phyloP scores from a whole-genome alignment of 1,284 basidiomycete genomes.

The Tilletiopsis washingtonensis region DNA sequence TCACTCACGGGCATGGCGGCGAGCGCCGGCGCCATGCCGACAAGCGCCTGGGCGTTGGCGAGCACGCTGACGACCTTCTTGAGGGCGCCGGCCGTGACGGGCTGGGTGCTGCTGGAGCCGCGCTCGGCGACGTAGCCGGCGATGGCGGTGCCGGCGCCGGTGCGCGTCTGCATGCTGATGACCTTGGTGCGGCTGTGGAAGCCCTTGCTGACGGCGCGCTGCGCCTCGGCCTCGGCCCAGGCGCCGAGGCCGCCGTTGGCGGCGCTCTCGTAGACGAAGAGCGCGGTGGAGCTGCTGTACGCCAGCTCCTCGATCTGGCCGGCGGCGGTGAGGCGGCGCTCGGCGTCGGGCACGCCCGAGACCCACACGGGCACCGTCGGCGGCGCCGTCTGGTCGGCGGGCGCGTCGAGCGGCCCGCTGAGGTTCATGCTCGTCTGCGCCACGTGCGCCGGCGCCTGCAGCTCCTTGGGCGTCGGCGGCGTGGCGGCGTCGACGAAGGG shows the following conservation, averaged over 20 bases:
- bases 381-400: slow-evolving; percentile 23
- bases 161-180: slow-evolving; percentile 44
- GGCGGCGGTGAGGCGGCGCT: slow-evolving; percentile 18
- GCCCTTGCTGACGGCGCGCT: slow-evolving; percentile 15
- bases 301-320: slow-evolving; percentile 38
- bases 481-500: slow-evolving; percentile 3
- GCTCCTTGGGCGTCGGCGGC: not conserved
- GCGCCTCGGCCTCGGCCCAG: slow-evolving; percentile 34
- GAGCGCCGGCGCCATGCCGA: slow-evolving; percentile 43
- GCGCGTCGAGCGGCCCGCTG: slow-evolving; percentile 16
- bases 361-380: slow-evolving; percentile 29
- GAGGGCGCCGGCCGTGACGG: slow-evolving; percentile 9
- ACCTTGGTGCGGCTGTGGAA: slow-evolving; percentile 32
- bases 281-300: slow-evolving; percentile 34
- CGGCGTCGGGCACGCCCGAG: slow-evolving; percentile 20
- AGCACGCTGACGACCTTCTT: slow-evolving; percentile 36
- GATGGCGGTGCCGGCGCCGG: slow-evolving; percentile 58
- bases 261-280: slow-evolving; percentile 45
- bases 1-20: slow-evolving; percentile 16
- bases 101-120: slow-evolving; percentile 19
- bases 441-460: slow-evolving; percentile 23
- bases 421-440: slow-evolving; percentile 28
- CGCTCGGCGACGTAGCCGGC: slow-evolving; percentile 38
- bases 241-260: slow-evolving; percentile 39
- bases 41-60: slow-evolving; percentile 40